Evolutionary conservation across 305 asterid genomes (phyloP), one percentile per base, ranked within the genome.

Genomic region (Plantago coronopus): DNA sequence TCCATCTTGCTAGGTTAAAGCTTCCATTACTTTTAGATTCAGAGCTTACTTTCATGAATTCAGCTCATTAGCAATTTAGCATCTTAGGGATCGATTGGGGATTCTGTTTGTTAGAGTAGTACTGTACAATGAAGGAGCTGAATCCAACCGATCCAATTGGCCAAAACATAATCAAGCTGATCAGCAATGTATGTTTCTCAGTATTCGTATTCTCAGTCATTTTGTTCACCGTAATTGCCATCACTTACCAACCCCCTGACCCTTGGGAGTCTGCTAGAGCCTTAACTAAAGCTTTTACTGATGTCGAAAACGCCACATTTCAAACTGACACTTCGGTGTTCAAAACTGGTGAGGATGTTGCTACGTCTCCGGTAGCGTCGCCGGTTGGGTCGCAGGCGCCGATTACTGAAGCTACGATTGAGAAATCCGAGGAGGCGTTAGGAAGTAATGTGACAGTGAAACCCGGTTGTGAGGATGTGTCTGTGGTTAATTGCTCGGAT

Each of bases 171-270:
- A 74, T 79, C 2, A 79, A 76, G 77, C 71, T 69, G 2, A 74
- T 76, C 3, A 79, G 85, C 82, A 79, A 79, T 57, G 82, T 74
- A 42, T 87, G 97, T 67, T 90, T 85, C 79, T 87, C 97, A 42
- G 83, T 87, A 13, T 90, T 90, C 73, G 95, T 87, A 3, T 87
- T 85, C 76, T 65, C 82, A 8, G 85, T 76, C 19, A 80, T 79
- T 58, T 31, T 76, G 5, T 72, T 83, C 68, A 87, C 96, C 54
- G 83, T 87, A 46, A 72, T 87, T 76, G 97, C 96, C 62, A 79
- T 87, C 59, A 85, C 97, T 22, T 90, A 90, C 74, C 93, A 90
- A 76, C 95, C 97, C 47, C 95, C 97, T 62, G 95, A 90, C 74
- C 95, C 96, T 58, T 87, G 95, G 95, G 95, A 87, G 62, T 87